Conservation (phyloP, 768 basidiomycete genomes). For the Phaeotremella fagi region DNA sequence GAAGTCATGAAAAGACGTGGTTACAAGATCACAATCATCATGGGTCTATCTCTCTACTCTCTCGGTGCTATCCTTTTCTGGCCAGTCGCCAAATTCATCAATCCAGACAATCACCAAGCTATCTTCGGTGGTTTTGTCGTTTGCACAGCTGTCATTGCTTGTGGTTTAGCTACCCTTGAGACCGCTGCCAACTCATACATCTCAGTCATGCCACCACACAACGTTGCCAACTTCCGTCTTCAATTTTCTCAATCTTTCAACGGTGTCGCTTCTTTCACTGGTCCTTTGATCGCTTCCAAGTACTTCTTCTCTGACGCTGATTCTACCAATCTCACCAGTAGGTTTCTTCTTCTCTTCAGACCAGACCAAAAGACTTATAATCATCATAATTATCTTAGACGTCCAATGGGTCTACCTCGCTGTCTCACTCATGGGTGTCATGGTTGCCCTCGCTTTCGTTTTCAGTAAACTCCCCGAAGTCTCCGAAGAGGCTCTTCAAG, state of each 20-base stretch:
- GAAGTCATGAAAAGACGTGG: conserved; percentile 54
- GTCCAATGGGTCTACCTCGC: conserved; percentile 54
- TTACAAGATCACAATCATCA: conserved; percentile 57
- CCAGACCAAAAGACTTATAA: conserved; percentile 54
- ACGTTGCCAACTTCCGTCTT: conserved; percentile 67
- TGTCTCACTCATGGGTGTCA: conserved; percentile 55
- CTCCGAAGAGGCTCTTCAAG: conserved; percentile 60
- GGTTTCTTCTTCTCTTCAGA: too few relatives aligned
- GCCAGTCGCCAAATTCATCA: conserved; percentile 63
- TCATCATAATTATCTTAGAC: conserved; percentile 62
- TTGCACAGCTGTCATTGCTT: conserved; percentile 54
- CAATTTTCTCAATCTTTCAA: conserved; percentile 78
- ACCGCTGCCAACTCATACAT: conserved; percentile 79
- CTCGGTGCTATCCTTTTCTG: conserved; percentile 71
- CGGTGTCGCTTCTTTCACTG: conserved; percentile 64
- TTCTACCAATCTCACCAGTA: conserved; percentile 59
- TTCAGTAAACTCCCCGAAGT: conserved; percentile 68
- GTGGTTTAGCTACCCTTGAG: conserved; percentile 54
- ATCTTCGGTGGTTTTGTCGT: conserved; percentile 70
- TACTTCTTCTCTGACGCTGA: conserved; percentile 70
- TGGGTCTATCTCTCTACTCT: conserved; percentile 40
- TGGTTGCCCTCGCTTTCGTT: conserved; percentile 64
- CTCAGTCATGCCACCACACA: conserved; percentile 54
- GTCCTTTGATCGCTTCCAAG: conserved; percentile 68
- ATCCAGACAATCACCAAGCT: conserved; percentile 44